Base-by-base conservation (phyloP, 306 rosid species). In the Cyclanthera cordifolia region DNA sequence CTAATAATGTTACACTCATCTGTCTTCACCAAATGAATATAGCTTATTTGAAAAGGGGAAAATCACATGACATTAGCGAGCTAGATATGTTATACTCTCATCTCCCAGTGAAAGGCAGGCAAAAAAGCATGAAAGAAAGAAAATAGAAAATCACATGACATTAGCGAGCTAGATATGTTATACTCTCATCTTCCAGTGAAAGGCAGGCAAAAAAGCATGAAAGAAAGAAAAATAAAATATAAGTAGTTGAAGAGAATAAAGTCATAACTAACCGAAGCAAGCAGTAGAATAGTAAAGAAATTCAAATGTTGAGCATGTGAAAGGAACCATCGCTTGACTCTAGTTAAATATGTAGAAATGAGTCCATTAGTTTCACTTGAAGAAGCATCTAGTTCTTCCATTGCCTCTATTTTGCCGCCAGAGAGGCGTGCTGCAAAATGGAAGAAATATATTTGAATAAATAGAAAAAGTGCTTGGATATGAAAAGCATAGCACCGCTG, bases 201-300 rank as follows among this genome's bases (percentile, higher is more conserved):
- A 60, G 17, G 28, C 17, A 3, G 16, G 21, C 19, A 32, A 52
- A 65, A 41, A 41, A 5, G 24, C 54, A 51, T 17, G 21, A 15
- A 15, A 11, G 4, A 19, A 32, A 56, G 37, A 8, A 59, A 74
- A 50, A 27, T n/a, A 28, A 25, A 34, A 21, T 5, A 63, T 53
- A 2, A 20, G 69, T 61, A 75, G 74, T 55, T 73, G 81, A 74
- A 69, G 10, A 53, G 69, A 45, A 72, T 50, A 70, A 53, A 37
- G 66, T 69, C 45, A n/a, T 55, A 78, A 86, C 96, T 90, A 75
- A 94, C 99, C 96, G 99, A 94, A 60, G 99, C 99, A 74, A 94
- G 99, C 41, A 88, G 82, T 71, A 94, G 73, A 75, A 94, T 94
- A 28, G 92, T 86, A 49, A 77, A 17, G 74, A 86, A 94, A 84